Evolutionary conservation across 2,329 filamentous ascomycete genomes (phyloP).

Genomic region (Colletotrichum sp.): DNA sequence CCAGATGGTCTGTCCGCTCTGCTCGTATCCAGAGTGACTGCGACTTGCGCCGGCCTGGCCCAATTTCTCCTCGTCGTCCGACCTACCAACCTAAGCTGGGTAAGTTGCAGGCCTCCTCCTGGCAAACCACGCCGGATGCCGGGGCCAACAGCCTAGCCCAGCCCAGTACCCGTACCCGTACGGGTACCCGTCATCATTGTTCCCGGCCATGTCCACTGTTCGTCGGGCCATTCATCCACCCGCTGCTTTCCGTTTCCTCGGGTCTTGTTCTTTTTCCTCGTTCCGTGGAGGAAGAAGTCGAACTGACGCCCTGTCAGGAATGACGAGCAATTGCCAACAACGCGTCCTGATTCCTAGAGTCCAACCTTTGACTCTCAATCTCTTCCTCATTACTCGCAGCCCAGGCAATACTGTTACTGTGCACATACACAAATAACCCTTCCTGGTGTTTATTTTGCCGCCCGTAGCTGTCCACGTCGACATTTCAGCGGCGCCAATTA

Average conservation of each 20-base stretch:
- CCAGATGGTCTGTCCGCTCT: not conserved
- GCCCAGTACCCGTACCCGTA: not conserved
- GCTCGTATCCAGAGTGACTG: conserved; percentile 18
- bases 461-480: not conserved
- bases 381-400: not conserved
- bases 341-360: not conserved
- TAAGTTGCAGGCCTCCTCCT: not conserved
- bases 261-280: not conserved
- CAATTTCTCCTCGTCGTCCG: not conserved
- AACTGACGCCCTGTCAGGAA: not conserved
- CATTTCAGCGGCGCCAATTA: not conserved
- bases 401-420: not conserved
- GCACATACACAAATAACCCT: not conserved
- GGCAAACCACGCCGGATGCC: conserved; percentile 2
- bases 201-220: not conserved
- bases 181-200: not conserved
- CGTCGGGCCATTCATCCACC: not conserved
- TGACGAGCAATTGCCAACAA: not conserved
- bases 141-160: not conserved
- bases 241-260: not conserved
- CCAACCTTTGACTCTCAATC: not conserved
- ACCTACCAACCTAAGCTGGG: not conserved
- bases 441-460: not conserved
- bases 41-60: not conserved
- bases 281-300: not conserved